Percentiles rank a stretch among this genome's conserved stretches.
Conservation (phyloP, 2,329 filamentous ascomycete genomes). For the Aspergillus sp. region DNA sequence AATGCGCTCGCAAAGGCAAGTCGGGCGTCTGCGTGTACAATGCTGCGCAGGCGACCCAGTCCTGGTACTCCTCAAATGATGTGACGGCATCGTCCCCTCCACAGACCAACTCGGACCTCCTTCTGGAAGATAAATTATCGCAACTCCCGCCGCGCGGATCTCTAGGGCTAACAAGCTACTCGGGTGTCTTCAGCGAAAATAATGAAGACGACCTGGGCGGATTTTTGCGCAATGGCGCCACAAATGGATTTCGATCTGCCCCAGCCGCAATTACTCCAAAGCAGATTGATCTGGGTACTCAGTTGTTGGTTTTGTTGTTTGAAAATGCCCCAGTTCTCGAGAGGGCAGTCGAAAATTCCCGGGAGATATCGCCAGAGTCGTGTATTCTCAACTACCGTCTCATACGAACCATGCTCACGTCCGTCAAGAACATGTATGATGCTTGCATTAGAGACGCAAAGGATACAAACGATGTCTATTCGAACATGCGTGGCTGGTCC, state of each 20-base stretch:
- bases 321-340: conserved; percentile 17
- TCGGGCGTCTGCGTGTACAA: conserved; percentile 14
- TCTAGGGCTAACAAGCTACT: conserved; percentile 15
- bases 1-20: conserved; percentile 12
- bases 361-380: too few species aligned
- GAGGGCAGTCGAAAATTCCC: conserved; percentile 4
- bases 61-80: conserved; percentile 2
- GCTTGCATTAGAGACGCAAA: conserved; percentile 2
- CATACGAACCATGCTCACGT: conserved; percentile 10
- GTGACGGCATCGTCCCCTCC: background rate
- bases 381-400: too few species aligned
- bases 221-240: background rate
- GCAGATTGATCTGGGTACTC: conserved; percentile 18
- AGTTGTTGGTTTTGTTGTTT: conserved; percentile 11
- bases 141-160: conserved; percentile 6
- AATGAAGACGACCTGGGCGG: conserved; percentile 1
- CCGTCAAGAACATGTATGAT: conserved; percentile 13
- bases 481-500: conserved; percentile 6
- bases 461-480: conserved; percentile 5
- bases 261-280: conserved; percentile 5
- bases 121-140: conserved; percentile 2
- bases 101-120: background rate
- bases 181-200: conserved; percentile 10
- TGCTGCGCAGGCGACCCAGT: conserved; percentile 9
- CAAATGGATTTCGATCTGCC: background rate